phyloP scores from a whole-genome alignment of 495 filamentous ascomycete species.

The Hypoxylon crocopeplum region DNA sequence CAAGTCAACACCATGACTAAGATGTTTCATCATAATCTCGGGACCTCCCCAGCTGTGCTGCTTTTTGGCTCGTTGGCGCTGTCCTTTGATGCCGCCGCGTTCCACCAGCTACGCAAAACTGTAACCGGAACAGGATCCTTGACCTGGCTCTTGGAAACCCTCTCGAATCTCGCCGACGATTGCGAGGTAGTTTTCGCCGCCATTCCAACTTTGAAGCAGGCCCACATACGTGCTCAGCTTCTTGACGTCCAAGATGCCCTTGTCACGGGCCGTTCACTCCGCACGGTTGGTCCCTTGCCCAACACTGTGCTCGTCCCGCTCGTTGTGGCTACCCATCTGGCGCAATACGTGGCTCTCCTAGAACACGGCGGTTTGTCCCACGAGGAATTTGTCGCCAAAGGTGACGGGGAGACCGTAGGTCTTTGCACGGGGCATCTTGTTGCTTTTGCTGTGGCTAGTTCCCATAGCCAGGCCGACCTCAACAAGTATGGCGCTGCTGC shows the following conservation, averaged over 20 bases:
- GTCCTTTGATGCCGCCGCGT: constrained; percentile 37
- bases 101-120: constrained; percentile 28
- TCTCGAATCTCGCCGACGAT: not conserved
- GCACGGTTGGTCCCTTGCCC: constrained; percentile 11
- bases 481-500: constrained; percentile 47
- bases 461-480: constrained; percentile 34
- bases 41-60: constrained; percentile 20
- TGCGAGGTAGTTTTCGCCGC: not conserved
- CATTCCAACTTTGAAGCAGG: not conserved
- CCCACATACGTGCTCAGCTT: not conserved
- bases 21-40: constrained; percentile 3
- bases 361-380: not conserved
- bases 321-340: constrained; percentile 46
- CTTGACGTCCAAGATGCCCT: not conserved
- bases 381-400: not conserved
- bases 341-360: constrained; percentile 34
- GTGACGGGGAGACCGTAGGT: constrained; percentile 34
- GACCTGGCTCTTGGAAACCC: not conserved
- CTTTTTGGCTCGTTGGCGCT: constrained; percentile 45
- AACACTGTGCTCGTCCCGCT: constrained; percentile 49
- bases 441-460: constrained; percentile 47
- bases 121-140: constrained; percentile 18
- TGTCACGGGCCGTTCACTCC: constrained; percentile 26
- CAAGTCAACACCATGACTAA: constrained; percentile 1
- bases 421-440: constrained; percentile 55